Evolutionary conservation across 345 rosid species (phyloP).

Genomic region (Populus simonii): DNA sequence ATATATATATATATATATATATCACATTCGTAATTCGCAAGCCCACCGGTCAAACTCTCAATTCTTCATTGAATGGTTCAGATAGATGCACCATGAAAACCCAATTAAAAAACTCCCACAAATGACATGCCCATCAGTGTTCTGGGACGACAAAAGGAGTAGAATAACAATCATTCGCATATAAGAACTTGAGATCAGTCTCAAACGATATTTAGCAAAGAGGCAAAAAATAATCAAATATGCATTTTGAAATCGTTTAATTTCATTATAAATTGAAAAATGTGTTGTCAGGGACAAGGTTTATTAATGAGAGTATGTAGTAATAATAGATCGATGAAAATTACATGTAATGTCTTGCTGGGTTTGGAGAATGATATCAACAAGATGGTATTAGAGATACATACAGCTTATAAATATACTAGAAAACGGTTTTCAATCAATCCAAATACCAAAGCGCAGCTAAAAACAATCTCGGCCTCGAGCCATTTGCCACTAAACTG

Average conservation of each 20-base stretch:
- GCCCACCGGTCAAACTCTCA: neutral
- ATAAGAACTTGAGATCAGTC: neutral
- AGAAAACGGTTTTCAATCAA: too few relatives aligned
- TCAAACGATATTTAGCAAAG: neutral
- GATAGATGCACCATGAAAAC: neutral
- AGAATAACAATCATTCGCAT: neutral
- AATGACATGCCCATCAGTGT: neutral
- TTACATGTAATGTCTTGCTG: neutral
- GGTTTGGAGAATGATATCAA: neutral
- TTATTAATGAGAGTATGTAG: too few relatives aligned
- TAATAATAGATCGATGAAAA: neutral
- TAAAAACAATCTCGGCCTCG: too few relatives aligned
- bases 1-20: too few relatives aligned
- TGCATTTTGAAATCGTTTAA: too few relatives aligned
- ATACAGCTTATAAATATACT: too few relatives aligned
- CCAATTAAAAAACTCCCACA: neutral
- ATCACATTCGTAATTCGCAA: neutral
- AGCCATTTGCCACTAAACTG: too few relatives aligned
- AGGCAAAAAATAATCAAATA: too few relatives aligned
- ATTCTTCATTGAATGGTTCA: neutral
- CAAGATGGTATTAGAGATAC: neutral
- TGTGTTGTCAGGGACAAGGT: neutral
- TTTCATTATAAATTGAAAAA: too few relatives aligned
- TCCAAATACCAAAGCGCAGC: too few relatives aligned
- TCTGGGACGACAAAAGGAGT: neutral